Conservation (phyloP, 371 early-diverging fungal genomes). For the Aphelidium insulamus region DNA sequence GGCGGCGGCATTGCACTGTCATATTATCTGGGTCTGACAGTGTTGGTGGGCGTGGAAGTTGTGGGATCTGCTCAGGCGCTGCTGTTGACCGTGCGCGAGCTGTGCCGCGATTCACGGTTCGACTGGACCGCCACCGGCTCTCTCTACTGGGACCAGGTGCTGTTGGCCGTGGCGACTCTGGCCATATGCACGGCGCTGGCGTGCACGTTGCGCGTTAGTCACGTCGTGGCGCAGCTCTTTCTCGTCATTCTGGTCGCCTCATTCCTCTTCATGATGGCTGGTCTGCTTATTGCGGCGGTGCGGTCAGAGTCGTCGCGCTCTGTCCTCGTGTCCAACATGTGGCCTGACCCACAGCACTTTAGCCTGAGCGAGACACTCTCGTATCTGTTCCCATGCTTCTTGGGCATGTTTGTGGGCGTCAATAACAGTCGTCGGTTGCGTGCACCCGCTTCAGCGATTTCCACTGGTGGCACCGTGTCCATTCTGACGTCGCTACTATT, state of each 20-base stretch:
- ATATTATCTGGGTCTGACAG: slow-evolving; percentile 1
- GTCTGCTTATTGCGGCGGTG: neutral
- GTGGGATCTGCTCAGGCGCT: slow-evolving; percentile 3
- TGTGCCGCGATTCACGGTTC: too few relatives aligned
- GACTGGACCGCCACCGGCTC: neutral
- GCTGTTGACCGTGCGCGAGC: too few relatives aligned
- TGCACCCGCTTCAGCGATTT: neutral
- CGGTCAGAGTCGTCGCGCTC: neutral
- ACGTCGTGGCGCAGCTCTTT: neutral
- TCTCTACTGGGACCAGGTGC: neutral
- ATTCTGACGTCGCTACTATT: neutral
- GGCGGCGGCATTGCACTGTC: neutral
- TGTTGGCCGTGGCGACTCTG: neutral
- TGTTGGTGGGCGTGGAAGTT: slow-evolving; percentile 2
- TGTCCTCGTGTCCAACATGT: neutral
- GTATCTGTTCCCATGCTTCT: slow-evolving; percentile 3
- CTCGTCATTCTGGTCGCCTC: slow-evolving; percentile 1
- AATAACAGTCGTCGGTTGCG: neutral
- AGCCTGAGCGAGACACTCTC: neutral
- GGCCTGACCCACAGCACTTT: neutral
- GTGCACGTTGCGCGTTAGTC: neutral
- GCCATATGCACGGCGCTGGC: neutral
- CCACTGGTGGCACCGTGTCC: neutral
- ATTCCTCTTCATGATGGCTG: neutral
- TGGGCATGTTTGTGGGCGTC: slow-evolving; percentile 1